Conservation (phyloP, 2,329 filamentous ascomycete genomes). For the Teratosphaeria viscida region DNA sequence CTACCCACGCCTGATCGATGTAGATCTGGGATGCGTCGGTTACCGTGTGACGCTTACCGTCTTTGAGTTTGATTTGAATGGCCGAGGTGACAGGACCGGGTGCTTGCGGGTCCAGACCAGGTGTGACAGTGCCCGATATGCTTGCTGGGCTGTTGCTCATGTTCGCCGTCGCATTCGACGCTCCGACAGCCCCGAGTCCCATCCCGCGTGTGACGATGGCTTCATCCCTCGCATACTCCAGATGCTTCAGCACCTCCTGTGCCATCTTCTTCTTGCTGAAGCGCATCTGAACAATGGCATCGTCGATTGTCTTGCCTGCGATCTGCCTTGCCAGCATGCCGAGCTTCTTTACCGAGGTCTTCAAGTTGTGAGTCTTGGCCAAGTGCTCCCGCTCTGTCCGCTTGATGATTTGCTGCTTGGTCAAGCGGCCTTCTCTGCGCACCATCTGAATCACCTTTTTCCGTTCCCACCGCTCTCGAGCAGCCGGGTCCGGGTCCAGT, state of each 20-base stretch:
- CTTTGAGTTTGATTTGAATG: slow-evolving; percentile 58
- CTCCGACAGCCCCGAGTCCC: slow-evolving; percentile 49
- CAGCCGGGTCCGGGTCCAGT: slow-evolving; percentile 64
- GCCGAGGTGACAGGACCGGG: slow-evolving; percentile 20
- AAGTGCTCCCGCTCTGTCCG: slow-evolving; percentile 51
- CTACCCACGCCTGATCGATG: slow-evolving; percentile 87
- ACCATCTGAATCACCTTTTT: slow-evolving; percentile 75
- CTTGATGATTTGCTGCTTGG: slow-evolving; percentile 56
- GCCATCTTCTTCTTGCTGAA: slow-evolving; percentile 93
- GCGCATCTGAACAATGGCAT: slow-evolving; percentile 88
- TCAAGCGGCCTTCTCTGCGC: slow-evolving; percentile 54
- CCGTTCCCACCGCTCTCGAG: slow-evolving; percentile 65
- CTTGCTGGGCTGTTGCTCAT: slow-evolving; percentile 5
- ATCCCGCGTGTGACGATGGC: slow-evolving; percentile 75
- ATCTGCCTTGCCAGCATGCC: slow-evolving; percentile 79
- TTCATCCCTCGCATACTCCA: slow-evolving; percentile 70
- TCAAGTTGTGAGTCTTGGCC: slow-evolving; percentile 59
- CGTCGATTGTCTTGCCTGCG: slow-evolving; percentile 82
- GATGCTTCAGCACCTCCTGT: slow-evolving; percentile 63
- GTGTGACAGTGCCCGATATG: neutral
- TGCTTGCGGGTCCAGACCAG: neutral
- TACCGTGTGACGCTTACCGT: slow-evolving; percentile 62
- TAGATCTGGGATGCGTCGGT: slow-evolving; percentile 74
- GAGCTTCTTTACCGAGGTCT: slow-evolving; percentile 87
- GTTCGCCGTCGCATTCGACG: slow-evolving; percentile 6